These are phyloP conservation scores for Pseudozyma hubeiensis DNA, from an alignment of 1,284 basidiomycete genomes.

Conservation along the genomic window DNA sequence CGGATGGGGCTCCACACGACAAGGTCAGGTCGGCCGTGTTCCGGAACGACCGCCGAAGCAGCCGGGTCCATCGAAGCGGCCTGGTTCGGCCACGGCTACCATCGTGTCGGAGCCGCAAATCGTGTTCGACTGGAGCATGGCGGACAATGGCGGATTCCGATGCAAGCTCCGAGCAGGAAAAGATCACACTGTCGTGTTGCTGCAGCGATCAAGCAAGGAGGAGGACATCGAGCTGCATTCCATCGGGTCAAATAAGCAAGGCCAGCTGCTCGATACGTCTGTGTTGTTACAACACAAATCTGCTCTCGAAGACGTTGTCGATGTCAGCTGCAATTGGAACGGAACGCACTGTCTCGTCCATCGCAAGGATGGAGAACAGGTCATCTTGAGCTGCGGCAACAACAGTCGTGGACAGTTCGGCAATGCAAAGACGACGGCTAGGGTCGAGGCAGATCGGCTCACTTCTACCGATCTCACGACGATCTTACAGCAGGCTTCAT, in stretches of 20 bases:
- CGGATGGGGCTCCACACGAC: conserved; percentile 47
- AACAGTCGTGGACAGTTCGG: conserved; percentile 46
- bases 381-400: conserved; percentile 29
- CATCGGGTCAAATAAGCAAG: conserved; percentile 34
- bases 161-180: conserved; percentile 31
- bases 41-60: conserved; percentile 4
- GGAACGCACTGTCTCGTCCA: conserved; percentile 24
- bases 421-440: background rate
- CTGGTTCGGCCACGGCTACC: conserved; percentile 11
- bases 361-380: background rate
- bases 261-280: conserved; percentile 14
- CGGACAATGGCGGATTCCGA: background rate
- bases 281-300: background rate
- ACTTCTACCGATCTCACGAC: conserved; percentile 7
- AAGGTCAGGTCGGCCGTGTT: conserved; percentile 32
- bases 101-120: conserved; percentile 32
- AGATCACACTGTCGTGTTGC: conserved; percentile 33
- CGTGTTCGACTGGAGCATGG: conserved; percentile 23
- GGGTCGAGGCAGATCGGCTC: background rate
- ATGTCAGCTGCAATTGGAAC: conserved; percentile 47
- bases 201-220: background rate
- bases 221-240: background rate
- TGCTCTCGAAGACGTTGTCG: conserved; percentile 3
- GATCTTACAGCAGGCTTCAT: background rate
- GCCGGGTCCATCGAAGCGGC: conserved; percentile 6